A percentile compares a stretch with the other conserved stretches of the same genome.
Evolutionary conservation across 495 filamentous ascomycete species (phyloP).

Genomic region (Aspergillus haitiensis): DNA sequence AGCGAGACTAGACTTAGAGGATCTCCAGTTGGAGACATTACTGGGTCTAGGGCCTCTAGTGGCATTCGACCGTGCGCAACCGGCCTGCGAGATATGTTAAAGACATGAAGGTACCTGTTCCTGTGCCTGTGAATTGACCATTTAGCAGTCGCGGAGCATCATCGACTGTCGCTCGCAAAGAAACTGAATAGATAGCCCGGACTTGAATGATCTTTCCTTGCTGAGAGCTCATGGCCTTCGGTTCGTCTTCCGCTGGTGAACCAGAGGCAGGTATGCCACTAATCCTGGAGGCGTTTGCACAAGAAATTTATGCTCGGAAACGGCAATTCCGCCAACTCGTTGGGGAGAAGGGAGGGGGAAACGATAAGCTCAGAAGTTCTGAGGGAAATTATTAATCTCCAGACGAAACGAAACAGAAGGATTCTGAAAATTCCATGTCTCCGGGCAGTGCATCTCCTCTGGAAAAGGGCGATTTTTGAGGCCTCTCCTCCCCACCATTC

Average conservation of each 20-base stretch:
- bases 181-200: too few relatives aligned
- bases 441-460: background rate
- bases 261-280: too few relatives aligned
- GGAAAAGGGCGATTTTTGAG: background rate
- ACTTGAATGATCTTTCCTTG: too few relatives aligned
- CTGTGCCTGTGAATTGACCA: background rate
- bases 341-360: background rate
- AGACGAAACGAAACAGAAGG: background rate
- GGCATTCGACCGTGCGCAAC: background rate
- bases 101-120: too few relatives aligned
- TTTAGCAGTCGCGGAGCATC: too few relatives aligned
- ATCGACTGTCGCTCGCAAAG: too few relatives aligned
- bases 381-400: background rate
- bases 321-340: background rate
- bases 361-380: background rate
- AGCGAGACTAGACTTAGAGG: background rate
- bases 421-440: background rate
- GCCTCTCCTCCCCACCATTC: background rate
- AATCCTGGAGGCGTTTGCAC: slow-evolving; percentile 3
- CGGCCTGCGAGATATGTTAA: too few relatives aligned
- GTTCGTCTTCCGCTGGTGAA: too few relatives aligned
- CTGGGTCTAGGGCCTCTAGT: background rate
- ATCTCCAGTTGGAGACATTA: background rate
- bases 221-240: too few relatives aligned
- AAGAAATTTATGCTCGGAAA: slow-evolving; percentile 4